Percentiles rank a stretch among this genome's conserved stretches.
phyloP scores from a whole-genome alignment of 345 rosid genomes.

The Rhizophora apiculata region DNA sequence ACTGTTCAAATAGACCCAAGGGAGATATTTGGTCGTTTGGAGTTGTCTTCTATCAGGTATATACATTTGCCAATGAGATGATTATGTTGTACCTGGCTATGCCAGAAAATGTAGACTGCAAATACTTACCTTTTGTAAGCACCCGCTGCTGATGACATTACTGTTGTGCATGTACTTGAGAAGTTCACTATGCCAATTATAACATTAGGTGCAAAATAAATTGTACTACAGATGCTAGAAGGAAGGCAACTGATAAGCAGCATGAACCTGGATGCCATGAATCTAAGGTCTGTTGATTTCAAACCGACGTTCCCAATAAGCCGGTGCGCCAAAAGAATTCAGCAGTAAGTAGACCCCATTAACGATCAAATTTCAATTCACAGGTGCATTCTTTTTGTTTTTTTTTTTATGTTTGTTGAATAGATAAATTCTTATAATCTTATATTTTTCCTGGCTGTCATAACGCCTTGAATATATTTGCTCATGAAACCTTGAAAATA shows the following conservation, averaged over 20 bases:
- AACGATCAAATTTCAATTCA: background rate
- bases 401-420: background rate
- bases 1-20: conserved; percentile 27
- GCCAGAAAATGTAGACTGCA: too few species aligned
- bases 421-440: background rate
- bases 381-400: background rate
- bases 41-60: conserved; percentile 47
- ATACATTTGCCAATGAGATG: too few species aligned
- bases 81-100: too few species aligned
- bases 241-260: conserved; percentile 23
- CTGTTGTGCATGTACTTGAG: background rate
- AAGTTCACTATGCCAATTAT: background rate
- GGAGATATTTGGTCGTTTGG: conserved; percentile 43
- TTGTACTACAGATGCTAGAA: conserved; percentile 48
- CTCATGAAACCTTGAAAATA: too few species aligned
- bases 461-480: too few species aligned
- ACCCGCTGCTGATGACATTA: too few species aligned
- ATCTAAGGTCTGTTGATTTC: conserved; percentile 26
- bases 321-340: conserved; percentile 43
- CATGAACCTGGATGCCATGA: conserved; percentile 17
- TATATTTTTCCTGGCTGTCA: background rate
- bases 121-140: too few species aligned
- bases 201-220: background rate
- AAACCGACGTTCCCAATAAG: conserved; percentile 36
- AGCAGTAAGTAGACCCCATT: conserved; percentile 33